Evolutionary conservation across 176 grass and related monocot genomes (phyloP), one percentile per base, ranked within the genome.

Genomic region (Ampelocalamus luodianensis): DNA sequence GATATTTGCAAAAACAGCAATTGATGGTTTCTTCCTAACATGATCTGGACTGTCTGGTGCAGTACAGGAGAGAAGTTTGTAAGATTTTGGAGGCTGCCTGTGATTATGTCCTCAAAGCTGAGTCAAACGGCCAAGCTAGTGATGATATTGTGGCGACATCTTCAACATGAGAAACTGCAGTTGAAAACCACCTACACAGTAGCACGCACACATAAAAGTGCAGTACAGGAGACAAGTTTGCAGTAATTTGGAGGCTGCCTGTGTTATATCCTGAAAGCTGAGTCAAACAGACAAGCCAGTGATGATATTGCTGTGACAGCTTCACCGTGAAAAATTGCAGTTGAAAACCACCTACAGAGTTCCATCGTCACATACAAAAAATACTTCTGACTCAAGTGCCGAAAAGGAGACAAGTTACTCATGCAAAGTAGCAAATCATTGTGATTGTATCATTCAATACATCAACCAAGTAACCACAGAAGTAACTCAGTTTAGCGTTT

Each of bases 1-100:
- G 17, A 85, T 79, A 3, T 81, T 91, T 43, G 39, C 58, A 51
- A n/a, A 89, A 80, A 77, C 8, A 86, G 45, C 60, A 74, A 53
- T 82, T 90, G 22, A 77, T 80, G 7, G 44, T 82, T 76, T 68
- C 67, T 70, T 78, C 42, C 79, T 89, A 66, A 79, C 46, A 68
- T 77, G 77, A 43, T 53, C 77, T 74, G 58, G 56, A 46, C 51
- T 64, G 26, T n/a, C 71, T 79, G 36, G 45, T 93, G 89, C 87
- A 97, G 95, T 93, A 95, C 66, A 94, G 89, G 82, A 91, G 72
- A 86, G 95, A 92, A 86, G 95, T 97, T 74, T 73, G 86, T 58
- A 84, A 93, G 67, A 95, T 97, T 72, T 87, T 97, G 85, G 80
- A 88, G 68, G 93, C 85, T 83, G 87, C 93, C 36, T 87, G 89